A percentile compares a stretch with the other conserved stretches of the same genome.
Conservation (phyloP, 257 asterid genomes). For the Solanum medicagineum region DNA sequence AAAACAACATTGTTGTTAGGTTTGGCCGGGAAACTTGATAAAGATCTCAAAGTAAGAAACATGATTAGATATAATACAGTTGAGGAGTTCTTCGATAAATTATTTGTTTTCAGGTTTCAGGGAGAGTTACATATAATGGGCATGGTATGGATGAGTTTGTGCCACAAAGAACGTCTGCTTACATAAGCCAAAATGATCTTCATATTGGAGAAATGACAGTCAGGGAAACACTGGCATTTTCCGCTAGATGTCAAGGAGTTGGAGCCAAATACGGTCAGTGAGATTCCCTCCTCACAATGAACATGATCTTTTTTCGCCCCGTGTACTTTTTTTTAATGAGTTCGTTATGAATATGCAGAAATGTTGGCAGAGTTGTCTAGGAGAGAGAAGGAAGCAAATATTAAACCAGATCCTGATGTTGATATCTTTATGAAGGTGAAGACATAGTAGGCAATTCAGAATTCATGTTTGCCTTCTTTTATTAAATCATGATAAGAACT, state of each 20-base stretch:
- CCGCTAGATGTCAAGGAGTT: slow-evolving; percentile 93
- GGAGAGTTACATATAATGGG: slow-evolving; percentile 72
- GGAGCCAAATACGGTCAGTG: slow-evolving; percentile 65
- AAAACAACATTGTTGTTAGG: slow-evolving; percentile 80
- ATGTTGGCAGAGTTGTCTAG: slow-evolving; percentile 70
- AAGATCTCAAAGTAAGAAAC: slow-evolving; percentile 44
- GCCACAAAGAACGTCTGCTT: slow-evolving; percentile 81
- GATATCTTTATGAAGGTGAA: slow-evolving; percentile 89
- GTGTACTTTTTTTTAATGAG: neutral
- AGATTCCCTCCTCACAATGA: neutral
- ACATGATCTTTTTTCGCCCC: neutral
- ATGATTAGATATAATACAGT: neutral
- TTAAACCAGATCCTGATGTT: slow-evolving; percentile 75
- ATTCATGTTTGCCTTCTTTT: neutral
- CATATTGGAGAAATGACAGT: slow-evolving; percentile 86
- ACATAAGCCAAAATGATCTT: slow-evolving; percentile 81
- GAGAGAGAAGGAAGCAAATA: slow-evolving; percentile 78
- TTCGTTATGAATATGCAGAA: slow-evolving; percentile 24
- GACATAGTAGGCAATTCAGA: neutral
- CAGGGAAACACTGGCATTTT: slow-evolving; percentile 81
- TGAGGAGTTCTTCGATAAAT: neutral
- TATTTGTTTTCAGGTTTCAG: slow-evolving; percentile 32
- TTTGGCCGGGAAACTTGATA: slow-evolving; percentile 79
- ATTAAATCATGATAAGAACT: neutral
- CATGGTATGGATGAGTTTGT: slow-evolving; percentile 65